These are phyloP conservation scores for Wickerhamomyces canadensis DNA, from an alignment of 805 yeast species.

Conservation along the genomic window DNA sequence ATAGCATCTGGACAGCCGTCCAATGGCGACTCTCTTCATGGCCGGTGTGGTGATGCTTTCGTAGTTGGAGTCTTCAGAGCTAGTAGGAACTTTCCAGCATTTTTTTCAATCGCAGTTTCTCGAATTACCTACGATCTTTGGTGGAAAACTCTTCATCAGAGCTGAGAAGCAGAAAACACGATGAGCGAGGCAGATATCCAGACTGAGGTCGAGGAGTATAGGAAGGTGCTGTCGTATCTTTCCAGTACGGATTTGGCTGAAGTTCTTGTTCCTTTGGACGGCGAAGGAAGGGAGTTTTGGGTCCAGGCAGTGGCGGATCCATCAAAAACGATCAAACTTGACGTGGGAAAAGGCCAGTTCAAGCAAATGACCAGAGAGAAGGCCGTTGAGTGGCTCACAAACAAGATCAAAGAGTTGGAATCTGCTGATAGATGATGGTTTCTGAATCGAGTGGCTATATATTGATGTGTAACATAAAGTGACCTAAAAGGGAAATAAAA, in stretches of 20 bases:
- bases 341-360: conserved; percentile 8
- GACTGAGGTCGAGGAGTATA: conserved; percentile 9
- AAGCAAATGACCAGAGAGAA: conserved; percentile 2
- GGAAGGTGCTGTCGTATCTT: conserved; percentile 6
- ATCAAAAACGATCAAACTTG: conserved; percentile 5
- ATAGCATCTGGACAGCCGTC: no score
- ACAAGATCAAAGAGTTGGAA: conserved; percentile 2
- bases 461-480: no score
- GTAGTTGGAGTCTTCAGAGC: no score
- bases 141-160: not conserved
- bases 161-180: not conserved
- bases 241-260: conserved; percentile 3
- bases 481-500: no score
- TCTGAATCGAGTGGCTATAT: no score
- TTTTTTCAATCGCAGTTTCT: no score
- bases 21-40: no score
- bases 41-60: no score
- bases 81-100: no score
- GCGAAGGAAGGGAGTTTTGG: conserved; percentile 19
- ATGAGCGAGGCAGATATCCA: not conserved
- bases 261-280: conserved; percentile 16
- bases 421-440: no score
- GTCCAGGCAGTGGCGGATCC: conserved; percentile 14
- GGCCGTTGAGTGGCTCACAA: conserved; percentile 6
- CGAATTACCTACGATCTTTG: not conserved